Base-by-base conservation (phyloP, 164 flowering plant species). In the Sedum album region DNA sequence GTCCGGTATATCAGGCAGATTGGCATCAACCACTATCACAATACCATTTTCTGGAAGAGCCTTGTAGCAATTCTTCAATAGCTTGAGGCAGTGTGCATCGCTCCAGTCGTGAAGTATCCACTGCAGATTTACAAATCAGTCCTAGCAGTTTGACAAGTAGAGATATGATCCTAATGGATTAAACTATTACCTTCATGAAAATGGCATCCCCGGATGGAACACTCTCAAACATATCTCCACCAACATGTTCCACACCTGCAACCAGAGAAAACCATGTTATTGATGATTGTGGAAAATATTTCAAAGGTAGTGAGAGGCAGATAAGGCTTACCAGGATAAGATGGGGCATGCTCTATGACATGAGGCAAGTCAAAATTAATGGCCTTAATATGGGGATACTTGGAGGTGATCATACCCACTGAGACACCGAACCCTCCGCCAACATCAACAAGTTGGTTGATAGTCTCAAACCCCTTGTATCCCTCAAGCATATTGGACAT, bases 71-170 rank as follows among this genome's bases (percentile, higher is more conserved):
- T 77, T 79, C 61, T 62, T 75, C 38, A 75, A 61, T 36, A 80
- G 21, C 67, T 65, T 68, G 44, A 73, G 0, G 70, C 82, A 79
- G 1, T 71, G 67, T 10, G 75, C 82, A 30, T 80, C 82, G 23
- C 55, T 70, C 78, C 77, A 75, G 72, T 73, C 67, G 42, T 77
- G 76, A 46, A 76, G 74, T 48, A 75, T 49, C 70, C 65, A 66
- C 78, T 75, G 70, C 44, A 15, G 2, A 6, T 21, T 44, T 30
- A 4, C 30, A 3, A 10, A 14, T 21, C 18, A 55, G 30, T 57
- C 6, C 2, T 28, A 11, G 6, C 15, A 48, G 57, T 44, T 33
- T 7, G 15, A 67, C 60, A 67, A 31, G 36, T 28, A 0, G 18
- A 48, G 51, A 46, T 66, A 42, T 26, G 1, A 61, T 61, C 39